These are phyloP conservation scores for Amanita muscaria DNA, from an alignment of 768 basidiomycete species.

Conservation along the genomic window DNA sequence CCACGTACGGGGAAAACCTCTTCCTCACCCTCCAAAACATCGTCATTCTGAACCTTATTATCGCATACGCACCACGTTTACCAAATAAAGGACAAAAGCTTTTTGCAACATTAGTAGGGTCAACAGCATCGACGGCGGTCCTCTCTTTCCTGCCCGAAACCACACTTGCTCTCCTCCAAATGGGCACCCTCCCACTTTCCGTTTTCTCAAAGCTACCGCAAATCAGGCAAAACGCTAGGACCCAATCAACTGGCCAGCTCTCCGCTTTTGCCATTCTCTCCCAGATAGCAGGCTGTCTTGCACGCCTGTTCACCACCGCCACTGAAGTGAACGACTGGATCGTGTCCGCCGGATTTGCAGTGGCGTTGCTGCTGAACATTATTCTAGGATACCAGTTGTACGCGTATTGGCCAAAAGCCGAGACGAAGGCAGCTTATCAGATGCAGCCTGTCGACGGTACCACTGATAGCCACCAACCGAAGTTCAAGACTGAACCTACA, in stretches of 20 bases:
- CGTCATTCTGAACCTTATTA: slow-evolving; percentile 81
- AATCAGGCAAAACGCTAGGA: slow-evolving; percentile 71
- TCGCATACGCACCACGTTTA: slow-evolving; percentile 45
- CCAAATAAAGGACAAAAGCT: slow-evolving; percentile 11
- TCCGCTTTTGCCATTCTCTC: slow-evolving; percentile 87
- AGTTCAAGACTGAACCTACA: no score
- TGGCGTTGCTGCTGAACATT: slow-evolving; percentile 75
- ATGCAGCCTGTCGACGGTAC: slow-evolving; percentile 3
- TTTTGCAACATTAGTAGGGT: slow-evolving; percentile 22
- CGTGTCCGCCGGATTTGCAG: slow-evolving; percentile 74
- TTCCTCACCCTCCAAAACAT: slow-evolving; percentile 89
- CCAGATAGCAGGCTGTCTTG: slow-evolving; percentile 83
- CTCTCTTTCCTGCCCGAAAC: slow-evolving; percentile 41
- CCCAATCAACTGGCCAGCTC: slow-evolving; percentile 83
- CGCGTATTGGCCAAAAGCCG: slow-evolving; percentile 67
- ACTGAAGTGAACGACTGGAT: slow-evolving; percentile 81
- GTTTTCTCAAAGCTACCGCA: slow-evolving; percentile 93
- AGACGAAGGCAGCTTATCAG: slow-evolving; percentile 7
- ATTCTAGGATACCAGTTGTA: slow-evolving; percentile 82
- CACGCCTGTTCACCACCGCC: slow-evolving; percentile 87
- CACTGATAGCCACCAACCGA: slow-evolving; percentile 15
- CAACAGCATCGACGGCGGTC: slow-evolving; percentile 21
- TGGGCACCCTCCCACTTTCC: slow-evolving; percentile 83
- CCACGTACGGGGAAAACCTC: slow-evolving; percentile 95
- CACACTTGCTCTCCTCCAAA: slow-evolving; percentile 62